These are phyloP conservation scores for Gracilaria domingensis DNA, from an alignment of 23 red algal genomes.

Conservation along the genomic window DNA sequence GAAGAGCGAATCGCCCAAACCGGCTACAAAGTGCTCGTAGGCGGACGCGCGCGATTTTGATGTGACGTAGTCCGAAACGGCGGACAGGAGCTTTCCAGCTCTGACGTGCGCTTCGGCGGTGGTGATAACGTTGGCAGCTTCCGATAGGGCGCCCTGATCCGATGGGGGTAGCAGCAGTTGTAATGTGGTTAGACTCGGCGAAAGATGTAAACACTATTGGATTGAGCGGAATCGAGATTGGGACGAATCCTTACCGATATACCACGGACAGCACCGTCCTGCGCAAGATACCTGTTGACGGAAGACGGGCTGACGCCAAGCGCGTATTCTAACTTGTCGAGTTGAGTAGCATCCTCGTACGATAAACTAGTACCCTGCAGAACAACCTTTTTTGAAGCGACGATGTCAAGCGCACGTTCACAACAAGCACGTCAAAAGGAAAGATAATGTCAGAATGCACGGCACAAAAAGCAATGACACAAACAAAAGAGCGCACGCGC, in stretches of 20 bases:
- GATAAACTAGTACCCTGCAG: slow-evolving; percentile 70
- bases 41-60: background rate
- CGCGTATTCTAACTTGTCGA: slow-evolving; percentile 75
- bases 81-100: slow-evolving; percentile 52
- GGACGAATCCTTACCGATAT: slow-evolving; percentile 50
- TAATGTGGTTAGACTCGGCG: background rate
- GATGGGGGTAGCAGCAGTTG: background rate
- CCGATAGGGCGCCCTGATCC: slow-evolving; percentile 43
- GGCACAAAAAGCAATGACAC: background rate
- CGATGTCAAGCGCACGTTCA: background rate
- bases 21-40: slow-evolving; percentile 24
- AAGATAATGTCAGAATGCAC: background rate
- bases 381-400: slow-evolving; percentile 59
- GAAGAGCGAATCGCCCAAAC: slow-evolving; percentile 29
- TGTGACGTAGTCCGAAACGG: slow-evolving; percentile 42
- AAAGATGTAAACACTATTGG: background rate
- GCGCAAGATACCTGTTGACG: slow-evolving; percentile 31
- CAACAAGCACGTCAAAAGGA: background rate
- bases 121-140: slow-evolving; percentile 27
- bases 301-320: slow-evolving; percentile 42
- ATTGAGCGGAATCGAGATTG: background rate
- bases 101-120: slow-evolving; percentile 39
- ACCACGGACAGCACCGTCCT: slow-evolving; percentile 7
- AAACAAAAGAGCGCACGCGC: background rate
- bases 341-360: slow-evolving; percentile 71